phyloP scores from a whole-genome alignment of 2,329 filamentous ascomycete species.

The Paradendryphiella salina region DNA sequence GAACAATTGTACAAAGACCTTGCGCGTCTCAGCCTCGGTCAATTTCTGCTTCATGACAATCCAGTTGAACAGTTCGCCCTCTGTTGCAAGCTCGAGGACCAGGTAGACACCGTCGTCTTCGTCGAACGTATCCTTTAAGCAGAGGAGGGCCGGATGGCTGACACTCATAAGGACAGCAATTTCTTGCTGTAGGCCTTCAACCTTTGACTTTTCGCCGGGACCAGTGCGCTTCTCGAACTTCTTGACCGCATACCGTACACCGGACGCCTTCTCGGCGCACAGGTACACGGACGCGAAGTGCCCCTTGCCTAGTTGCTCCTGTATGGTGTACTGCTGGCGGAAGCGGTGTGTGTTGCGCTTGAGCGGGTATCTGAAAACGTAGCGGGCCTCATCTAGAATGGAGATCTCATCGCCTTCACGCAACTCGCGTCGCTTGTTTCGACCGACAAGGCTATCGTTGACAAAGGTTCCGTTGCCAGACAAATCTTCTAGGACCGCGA shows the following conservation, averaged over 20 bases:
- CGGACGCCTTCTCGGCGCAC: conserved; percentile 82
- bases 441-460: conserved; percentile 86
- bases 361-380: conserved; percentile 84
- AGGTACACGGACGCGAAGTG: conserved; percentile 94
- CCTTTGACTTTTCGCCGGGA: conserved; percentile 80
- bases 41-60: conserved; percentile 91
- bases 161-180: conserved; percentile 97
- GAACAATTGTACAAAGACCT: conserved; percentile 88
- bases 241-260: conserved; percentile 87
- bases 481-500: conserved; percentile 85
- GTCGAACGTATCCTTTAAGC: conserved; percentile 92
- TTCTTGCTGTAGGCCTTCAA: conserved; percentile 88
- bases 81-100: conserved; percentile 84
- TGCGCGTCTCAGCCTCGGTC: conserved; percentile 79
- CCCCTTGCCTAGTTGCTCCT: conserved; percentile 87
- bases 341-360: conserved; percentile 68
- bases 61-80: conserved; percentile 94
- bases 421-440: conserved; percentile 87
- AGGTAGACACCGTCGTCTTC: conserved; percentile 89
- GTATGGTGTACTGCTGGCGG: conserved; percentile 79
- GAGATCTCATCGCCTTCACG: conserved; percentile 89
- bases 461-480: conserved; percentile 97
- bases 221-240: conserved; percentile 85
- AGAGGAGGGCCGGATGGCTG: conserved; percentile 89
- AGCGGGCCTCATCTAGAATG: conserved; percentile 80